These are phyloP conservation scores for Gossypium gossypioides DNA, from an alignment of 441 rosid species.

Conservation along the genomic window DNA sequence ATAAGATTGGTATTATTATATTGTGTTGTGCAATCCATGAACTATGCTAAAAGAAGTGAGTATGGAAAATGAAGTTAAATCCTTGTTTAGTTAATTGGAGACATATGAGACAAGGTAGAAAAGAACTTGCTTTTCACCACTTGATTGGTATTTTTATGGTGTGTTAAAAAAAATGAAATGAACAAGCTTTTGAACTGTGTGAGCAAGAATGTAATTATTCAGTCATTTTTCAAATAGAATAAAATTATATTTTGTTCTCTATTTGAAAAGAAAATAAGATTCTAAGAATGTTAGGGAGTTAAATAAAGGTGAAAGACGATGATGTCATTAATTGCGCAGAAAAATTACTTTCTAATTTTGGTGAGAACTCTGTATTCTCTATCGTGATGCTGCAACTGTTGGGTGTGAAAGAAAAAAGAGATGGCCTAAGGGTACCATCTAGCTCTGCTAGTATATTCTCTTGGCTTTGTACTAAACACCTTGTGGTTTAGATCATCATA, in stretches of 20 bases:
- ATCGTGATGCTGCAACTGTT: neutral
- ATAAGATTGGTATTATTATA: neutral
- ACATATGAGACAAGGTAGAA: neutral
- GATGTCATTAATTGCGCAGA: neutral
- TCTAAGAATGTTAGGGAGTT: neutral
- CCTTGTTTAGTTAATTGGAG: neutral
- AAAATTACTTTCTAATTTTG: neutral
- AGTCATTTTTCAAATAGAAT: neutral
- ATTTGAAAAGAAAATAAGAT: conserved; percentile 3
- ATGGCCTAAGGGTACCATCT: neutral
- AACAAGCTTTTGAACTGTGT: neutral
- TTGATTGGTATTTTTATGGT: neutral
- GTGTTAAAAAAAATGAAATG: neutral
- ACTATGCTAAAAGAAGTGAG: neutral
- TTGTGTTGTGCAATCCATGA: neutral
- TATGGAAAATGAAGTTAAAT: neutral
- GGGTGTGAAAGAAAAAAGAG: neutral
- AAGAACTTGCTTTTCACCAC: neutral
- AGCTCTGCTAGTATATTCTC: conserved; percentile 1
- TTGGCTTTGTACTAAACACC: neutral
- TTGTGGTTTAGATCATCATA: neutral
- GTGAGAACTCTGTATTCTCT: neutral
- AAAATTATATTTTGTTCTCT: neutral
- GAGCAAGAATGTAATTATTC: neutral
- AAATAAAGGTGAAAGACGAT: neutral